A percentile compares a stretch with the other conserved stretches of the same genome.
phyloP scores from a whole-genome alignment of 805 yeast species.

The Kurtzmaniella cleridarum region DNA sequence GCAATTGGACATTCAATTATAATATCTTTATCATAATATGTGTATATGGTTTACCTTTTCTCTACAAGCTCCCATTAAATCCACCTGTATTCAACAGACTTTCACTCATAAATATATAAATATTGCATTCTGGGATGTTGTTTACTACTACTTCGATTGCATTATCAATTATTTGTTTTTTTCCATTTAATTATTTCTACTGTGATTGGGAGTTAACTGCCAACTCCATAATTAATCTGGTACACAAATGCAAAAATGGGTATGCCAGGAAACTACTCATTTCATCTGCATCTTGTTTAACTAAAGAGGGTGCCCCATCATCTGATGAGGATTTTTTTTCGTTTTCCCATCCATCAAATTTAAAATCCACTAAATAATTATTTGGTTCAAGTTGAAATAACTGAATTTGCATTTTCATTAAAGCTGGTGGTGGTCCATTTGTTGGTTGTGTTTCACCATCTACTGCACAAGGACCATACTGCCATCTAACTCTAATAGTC shows the following conservation, averaged over 20 bases:
- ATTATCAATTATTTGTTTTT: not conserved
- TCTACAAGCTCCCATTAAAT: no score
- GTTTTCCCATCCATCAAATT: slow-evolving; percentile 93
- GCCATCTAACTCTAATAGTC: slow-evolving; percentile 96
- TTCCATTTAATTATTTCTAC: slow-evolving; percentile 10
- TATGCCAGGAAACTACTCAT: slow-evolving; percentile 91
- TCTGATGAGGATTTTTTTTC: not conserved
- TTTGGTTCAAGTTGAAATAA: slow-evolving; percentile 93
- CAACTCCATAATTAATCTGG: slow-evolving; percentile 88
- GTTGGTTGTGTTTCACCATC: slow-evolving; percentile 14
- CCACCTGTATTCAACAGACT: no score
- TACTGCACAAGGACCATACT: slow-evolving; percentile 46
- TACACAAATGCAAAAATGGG: slow-evolving; percentile 90
- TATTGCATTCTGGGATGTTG: not conserved
- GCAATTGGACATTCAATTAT: no score
- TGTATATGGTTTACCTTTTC: no score
- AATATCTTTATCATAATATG: no score
- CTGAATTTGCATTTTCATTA: slow-evolving; percentile 96
- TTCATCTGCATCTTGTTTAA: slow-evolving; percentile 49
- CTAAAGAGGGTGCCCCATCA: slow-evolving; percentile 5
- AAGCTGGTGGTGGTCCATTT: slow-evolving; percentile 48
- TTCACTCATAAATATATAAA: no score
- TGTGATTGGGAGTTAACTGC: slow-evolving; percentile 84
- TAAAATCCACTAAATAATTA: slow-evolving; percentile 92
- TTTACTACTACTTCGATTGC: not conserved